A percentile compares a stretch with the other conserved stretches of the same genome.
These are phyloP conservation scores for Pelargonium nanum DNA, from an alignment of 345 rosid species.

Conservation along the genomic window DNA sequence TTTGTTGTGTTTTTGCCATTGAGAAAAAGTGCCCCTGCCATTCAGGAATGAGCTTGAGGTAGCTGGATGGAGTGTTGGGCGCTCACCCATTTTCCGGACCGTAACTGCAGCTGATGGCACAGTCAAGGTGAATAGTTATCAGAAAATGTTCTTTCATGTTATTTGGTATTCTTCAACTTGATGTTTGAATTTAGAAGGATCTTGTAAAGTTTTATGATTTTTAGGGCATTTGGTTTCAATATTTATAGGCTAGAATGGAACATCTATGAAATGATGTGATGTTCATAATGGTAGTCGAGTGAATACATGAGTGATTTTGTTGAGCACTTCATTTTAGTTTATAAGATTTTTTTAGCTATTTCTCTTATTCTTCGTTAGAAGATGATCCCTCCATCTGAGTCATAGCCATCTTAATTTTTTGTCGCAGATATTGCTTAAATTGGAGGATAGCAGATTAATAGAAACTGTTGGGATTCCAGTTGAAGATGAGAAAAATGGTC, in stretches of 20 bases:
- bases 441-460: slow-evolving; percentile 78
- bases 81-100: slow-evolving; percentile 53
- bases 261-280: too few relatives aligned
- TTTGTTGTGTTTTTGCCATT: slow-evolving; percentile 1
- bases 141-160: background rate
- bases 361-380: background rate
- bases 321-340: background rate
- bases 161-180: background rate
- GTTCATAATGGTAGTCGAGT: background rate
- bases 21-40: slow-evolving; percentile 59
- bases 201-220: too few relatives aligned
- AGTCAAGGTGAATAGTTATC: slow-evolving; percentile 42
- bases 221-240: too few relatives aligned
- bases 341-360: too few relatives aligned
- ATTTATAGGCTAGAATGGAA: too few relatives aligned
- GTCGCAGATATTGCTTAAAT: slow-evolving; percentile 64
- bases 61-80: slow-evolving; percentile 81
- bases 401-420: slow-evolving; percentile 9
- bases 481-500: slow-evolving; percentile 66
- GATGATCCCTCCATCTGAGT: background rate
- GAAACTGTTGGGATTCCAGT: slow-evolving; percentile 98
- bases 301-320: background rate
- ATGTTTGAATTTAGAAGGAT: background rate
- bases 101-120: slow-evolving; percentile 93
- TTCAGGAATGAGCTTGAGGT: slow-evolving; percentile 70